These are phyloP conservation scores for Chamaecrista fasciculata DNA, from an alignment of 306 rosid species.

Conservation along the genomic window DNA sequence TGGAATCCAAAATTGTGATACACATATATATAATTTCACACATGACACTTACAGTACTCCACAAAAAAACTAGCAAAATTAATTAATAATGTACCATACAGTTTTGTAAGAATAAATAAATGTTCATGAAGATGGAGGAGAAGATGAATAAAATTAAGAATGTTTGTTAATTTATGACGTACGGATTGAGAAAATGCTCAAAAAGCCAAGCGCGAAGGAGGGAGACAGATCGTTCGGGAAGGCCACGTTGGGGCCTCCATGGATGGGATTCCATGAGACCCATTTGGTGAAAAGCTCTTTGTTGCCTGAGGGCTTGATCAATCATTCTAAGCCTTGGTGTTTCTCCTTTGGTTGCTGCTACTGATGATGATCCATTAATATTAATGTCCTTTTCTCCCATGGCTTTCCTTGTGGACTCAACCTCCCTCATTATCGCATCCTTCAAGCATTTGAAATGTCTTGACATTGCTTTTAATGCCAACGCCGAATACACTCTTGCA, in stretches of 20 bases:
- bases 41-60: too few species aligned
- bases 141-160: too few species aligned
- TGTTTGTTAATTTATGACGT: too few species aligned
- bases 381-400: conserved; percentile 91
- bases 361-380: too few species aligned
- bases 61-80: too few species aligned
- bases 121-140: too few species aligned
- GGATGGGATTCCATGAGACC: conserved; percentile 91
- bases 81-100: too few species aligned
- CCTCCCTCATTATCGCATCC: conserved; percentile 68
- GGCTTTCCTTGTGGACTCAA: conserved; percentile 55
- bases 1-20: conserved; percentile 66
- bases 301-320: conserved; percentile 73
- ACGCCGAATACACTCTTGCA: conserved; percentile 67
- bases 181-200: conserved; percentile 99
- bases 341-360: conserved; percentile 67
- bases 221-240: conserved; percentile 87
- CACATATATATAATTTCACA: too few species aligned
- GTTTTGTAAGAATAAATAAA: too few species aligned
- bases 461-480: conserved; percentile 88
- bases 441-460: conserved; percentile 72
- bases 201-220: conserved; percentile 94
- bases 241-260: conserved; percentile 99
- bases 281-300: conserved; percentile 82
- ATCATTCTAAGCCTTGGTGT: conserved; percentile 78